Conservation (phyloP, 352 stramenopile genomes). For the Pythium periplocum region DNA sequence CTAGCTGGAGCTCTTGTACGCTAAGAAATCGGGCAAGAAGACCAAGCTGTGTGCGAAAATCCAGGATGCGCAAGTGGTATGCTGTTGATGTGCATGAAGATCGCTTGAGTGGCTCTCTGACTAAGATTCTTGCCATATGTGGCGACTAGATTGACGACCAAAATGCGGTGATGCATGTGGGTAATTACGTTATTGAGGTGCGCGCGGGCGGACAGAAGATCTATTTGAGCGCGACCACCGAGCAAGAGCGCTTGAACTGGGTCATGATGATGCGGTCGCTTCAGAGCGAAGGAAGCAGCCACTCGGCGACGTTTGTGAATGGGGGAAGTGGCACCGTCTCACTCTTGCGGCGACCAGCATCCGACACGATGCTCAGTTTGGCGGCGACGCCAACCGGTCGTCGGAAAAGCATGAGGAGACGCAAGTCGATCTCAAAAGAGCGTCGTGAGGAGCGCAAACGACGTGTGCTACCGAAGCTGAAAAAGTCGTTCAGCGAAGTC, state of each 20-base stretch:
- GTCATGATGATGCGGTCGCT: conserved; percentile 44
- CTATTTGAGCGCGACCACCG: conserved; percentile 71
- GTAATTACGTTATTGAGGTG: conserved; percentile 81
- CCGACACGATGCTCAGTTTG: conserved; percentile 27
- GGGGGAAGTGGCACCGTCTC: conserved; percentile 12
- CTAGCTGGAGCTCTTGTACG: conserved; percentile 54
- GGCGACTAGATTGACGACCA: conserved; percentile 69
- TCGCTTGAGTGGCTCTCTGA: neutral
- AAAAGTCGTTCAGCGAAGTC: conserved; percentile 66
- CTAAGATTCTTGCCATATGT: neutral
- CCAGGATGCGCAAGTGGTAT: conserved; percentile 59
- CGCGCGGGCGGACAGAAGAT: conserved; percentile 38
- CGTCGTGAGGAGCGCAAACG: conserved; percentile 56
- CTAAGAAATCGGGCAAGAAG: conserved; percentile 81
- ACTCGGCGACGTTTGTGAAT: conserved; percentile 14
- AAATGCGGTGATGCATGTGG: conserved; percentile 61
- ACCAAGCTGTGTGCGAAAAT: conserved; percentile 37
- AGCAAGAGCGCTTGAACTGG: conserved; percentile 68
- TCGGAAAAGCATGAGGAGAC: conserved; percentile 21
- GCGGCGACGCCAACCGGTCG: conserved; percentile 14
- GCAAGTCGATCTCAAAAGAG: conserved; percentile 48
- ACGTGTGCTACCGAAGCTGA: conserved; percentile 56
- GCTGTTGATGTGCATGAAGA: conserved; percentile 5
- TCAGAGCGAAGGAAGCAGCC: conserved; percentile 21
- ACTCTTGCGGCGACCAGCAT: conserved; percentile 32